phyloP scores from a whole-genome alignment of 768 basidiomycete genomes.

The Tubosaeta brunneosetosa region DNA sequence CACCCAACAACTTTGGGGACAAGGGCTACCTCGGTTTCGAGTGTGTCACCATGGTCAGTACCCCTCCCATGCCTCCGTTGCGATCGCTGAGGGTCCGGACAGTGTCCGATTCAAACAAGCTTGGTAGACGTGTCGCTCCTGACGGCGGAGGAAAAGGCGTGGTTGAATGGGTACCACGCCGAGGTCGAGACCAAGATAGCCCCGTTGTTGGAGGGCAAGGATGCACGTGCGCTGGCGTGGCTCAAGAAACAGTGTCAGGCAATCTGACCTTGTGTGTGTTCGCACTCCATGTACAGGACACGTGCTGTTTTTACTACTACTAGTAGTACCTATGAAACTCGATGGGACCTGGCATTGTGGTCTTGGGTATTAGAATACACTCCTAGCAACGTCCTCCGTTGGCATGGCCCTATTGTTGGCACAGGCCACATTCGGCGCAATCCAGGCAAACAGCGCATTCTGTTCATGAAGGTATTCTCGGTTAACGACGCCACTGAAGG shows the following conservation, averaged over 20 bases:
- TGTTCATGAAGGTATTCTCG: slow-evolving; percentile 68
- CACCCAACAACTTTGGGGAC: slow-evolving; percentile 75
- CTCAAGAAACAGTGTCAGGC: slow-evolving; percentile 16
- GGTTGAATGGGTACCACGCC: slow-evolving; percentile 82
- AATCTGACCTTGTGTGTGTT: slow-evolving; percentile 7
- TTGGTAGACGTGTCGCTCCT: slow-evolving; percentile 66
- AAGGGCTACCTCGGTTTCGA: slow-evolving; percentile 84
- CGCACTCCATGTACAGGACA: no score
- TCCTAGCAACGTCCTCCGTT: no score
- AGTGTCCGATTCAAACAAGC: slow-evolving; percentile 85
- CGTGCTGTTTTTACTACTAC: no score
- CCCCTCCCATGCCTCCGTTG: background rate
- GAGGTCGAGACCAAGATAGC: slow-evolving; percentile 56
- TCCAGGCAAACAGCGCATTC: no score
- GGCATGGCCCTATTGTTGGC: no score
- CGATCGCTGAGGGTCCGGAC: background rate
- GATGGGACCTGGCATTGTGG: no score
- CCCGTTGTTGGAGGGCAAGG: slow-evolving; percentile 46
- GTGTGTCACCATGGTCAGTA: slow-evolving; percentile 76
- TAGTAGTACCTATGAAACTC: no score
- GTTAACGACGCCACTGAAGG: background rate
- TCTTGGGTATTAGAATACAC: no score
- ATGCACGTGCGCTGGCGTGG: slow-evolving; percentile 24
- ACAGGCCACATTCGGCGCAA: no score
- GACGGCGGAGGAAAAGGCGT: slow-evolving; percentile 61